Evolutionary conservation across 2,329 filamentous ascomycete genomes (phyloP), one percentile per base, ranked within the genome.

Genomic region (Davidsoniella virescens): DNA sequence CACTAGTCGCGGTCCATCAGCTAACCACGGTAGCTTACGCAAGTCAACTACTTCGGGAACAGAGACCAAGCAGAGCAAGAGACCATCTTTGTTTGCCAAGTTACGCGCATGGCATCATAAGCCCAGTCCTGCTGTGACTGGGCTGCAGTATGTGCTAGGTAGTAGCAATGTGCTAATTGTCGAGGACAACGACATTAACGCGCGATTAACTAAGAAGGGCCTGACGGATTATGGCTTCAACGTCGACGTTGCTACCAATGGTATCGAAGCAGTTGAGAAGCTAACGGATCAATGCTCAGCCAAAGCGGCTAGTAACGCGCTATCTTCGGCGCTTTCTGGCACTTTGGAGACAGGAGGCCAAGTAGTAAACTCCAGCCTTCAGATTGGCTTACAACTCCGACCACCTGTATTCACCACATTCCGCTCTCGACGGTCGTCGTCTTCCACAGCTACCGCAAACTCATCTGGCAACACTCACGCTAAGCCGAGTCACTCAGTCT

Each of bases 141-240:
- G 29, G 16, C 41, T 52, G 16, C 47, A 50, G 6, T 23, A 50
- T 17, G 25, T 48, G 2, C 17, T 46, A 4, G 47, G 47, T 18
- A 61, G 58, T 7, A 57, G 70, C 17, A 63, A 63, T 23, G 64
- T 79, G 9, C 63, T 79, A 5, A 64, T 79, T 1, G 75, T 78
- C 2, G 75, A 80, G 57, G 75, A 80, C 57, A 80, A 80, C 56
- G 61, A 74, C 10, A 70, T 79, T 54, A 79, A 78, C 58, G 75
- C 78, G 55, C 72, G 71, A 54, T 71, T 78, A 29, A 68, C 73
- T 7, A 65, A 68, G 42, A 68, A 71, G 33, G 69, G 72, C 17
- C 64, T 79, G 12, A 64, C 63, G 2, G 69, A 71, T 51, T 65
- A 67, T 51, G 70, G 73, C 2, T 73, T 70, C 53, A 61, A 62